Percentiles rank a stretch among this genome's conserved stretches.
phyloP scores from a whole-genome alignment of 495 filamentous ascomycete genomes.

The Penicillium longicatenatum region DNA sequence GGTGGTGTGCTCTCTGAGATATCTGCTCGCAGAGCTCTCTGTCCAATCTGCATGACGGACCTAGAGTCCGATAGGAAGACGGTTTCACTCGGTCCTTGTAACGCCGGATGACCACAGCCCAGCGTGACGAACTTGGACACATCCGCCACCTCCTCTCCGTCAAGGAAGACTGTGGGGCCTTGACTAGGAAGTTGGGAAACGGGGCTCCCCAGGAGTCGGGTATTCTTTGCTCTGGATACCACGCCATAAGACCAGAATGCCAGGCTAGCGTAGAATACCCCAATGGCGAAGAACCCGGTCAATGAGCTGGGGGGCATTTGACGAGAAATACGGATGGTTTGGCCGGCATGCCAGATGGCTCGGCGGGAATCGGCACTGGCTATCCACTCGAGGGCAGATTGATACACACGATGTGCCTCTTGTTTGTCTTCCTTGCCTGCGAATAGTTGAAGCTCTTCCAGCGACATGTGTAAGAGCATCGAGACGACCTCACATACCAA shows the following conservation, averaged over 20 bases:
- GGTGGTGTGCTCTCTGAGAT: constrained; percentile 33
- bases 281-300: constrained; percentile 61
- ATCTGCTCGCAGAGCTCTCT: constrained; percentile 27
- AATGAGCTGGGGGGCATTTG: constrained; percentile 47
- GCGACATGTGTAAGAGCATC: constrained; percentile 61
- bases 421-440: constrained; percentile 64
- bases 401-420: constrained; percentile 56
- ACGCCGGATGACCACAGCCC: constrained; percentile 44
- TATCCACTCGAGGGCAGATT: constrained; percentile 56
- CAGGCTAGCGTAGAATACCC: constrained; percentile 60
- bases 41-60: constrained; percentile 29
- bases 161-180: constrained; percentile 45
- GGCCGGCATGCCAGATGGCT: constrained; percentile 65
- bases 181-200: constrained; percentile 6
- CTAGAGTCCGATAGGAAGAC: constrained; percentile 27
- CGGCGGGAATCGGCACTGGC: constrained; percentile 49
- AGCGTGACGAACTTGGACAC: constrained; percentile 51
- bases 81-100: constrained; percentile 33
- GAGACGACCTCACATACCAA: constrained; percentile 57
- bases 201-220: constrained; percentile 22
- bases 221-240: constrained; percentile 35
- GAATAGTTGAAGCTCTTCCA: constrained; percentile 67
- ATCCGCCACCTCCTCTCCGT: constrained; percentile 44
- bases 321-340: constrained; percentile 57
- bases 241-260: constrained; percentile 64